phyloP scores from a whole-genome alignment of 345 rosid genomes.

The Bruguiera gymnorhiza region DNA sequence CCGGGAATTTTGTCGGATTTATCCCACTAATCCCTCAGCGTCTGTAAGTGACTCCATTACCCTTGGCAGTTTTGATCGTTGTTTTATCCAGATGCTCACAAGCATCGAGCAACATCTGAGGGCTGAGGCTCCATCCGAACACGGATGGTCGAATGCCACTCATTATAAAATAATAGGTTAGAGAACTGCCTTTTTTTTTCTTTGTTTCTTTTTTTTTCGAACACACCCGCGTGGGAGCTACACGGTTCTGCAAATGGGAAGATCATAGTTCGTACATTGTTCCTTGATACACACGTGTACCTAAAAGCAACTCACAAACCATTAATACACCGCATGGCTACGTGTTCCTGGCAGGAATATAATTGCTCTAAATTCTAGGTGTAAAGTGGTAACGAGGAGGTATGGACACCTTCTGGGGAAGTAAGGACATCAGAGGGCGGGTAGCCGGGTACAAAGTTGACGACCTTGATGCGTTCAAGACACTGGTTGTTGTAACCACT shows the following conservation, averaged over 20 bases:
- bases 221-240: too few relatives aligned
- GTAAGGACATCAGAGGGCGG: slow-evolving; percentile 5
- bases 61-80: too few relatives aligned
- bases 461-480: background rate
- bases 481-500: too few relatives aligned
- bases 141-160: too few relatives aligned
- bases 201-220: too few relatives aligned
- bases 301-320: background rate
- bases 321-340: background rate
- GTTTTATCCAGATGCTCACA: too few relatives aligned
- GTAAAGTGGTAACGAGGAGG: background rate
- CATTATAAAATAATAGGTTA: too few relatives aligned
- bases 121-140: too few relatives aligned
- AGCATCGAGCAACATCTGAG: too few relatives aligned
- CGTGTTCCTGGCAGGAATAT: background rate
- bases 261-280: background rate
- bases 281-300: background rate
- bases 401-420: background rate
- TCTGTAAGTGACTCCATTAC: background rate
- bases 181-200: too few relatives aligned
- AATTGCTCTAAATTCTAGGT: background rate
- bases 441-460: background rate
- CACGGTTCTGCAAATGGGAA: too few relatives aligned
- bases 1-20: slow-evolving; percentile 18
- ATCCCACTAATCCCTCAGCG: background rate